Evolutionary conservation across 2,329 filamentous ascomycete species (phyloP), one percentile per base, ranked within the genome.

Genomic region (Alternaria ethzedia): DNA sequence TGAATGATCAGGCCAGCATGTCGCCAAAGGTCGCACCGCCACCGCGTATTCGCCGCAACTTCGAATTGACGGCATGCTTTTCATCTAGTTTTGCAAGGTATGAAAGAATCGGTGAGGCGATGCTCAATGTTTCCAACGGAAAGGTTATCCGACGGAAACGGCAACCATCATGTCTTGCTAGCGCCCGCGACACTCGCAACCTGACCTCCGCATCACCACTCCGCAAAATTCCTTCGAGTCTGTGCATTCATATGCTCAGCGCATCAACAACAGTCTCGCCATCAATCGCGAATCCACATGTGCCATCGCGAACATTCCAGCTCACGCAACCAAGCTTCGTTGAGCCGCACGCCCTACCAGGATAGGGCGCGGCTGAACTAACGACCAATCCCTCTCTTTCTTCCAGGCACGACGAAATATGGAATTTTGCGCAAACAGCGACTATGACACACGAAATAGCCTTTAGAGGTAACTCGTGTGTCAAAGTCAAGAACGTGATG

Each of bases 371-470:
- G 36, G 51, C 46, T 17, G 21, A 63, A 59, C 57, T 36, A 65
- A 55, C 63, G 44, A 61, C 70, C 70, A 70, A 71, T 71, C 50
- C 63, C 13, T 15, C 11, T 28, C 4, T 13, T 21, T 5, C 28
- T 25, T 50, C 41, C 32, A 58, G 54, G 57, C 70, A 72, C 66
- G 64, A 59, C 59, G 50, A 62, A 61, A 56, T n/a, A 25, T 11
- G n/a, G 36, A 59, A 55, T 61, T 63, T 63, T 57, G 28, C 47
- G 44, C 50, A 44, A 13, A 61, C 43, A 23, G 59, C 56, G 9
- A 57, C 66, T 69, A 69, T 74, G 71, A 74, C 71, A 74, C 66
- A 74, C 55, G 44, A 65, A 59, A 71, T 71, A 32, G 61, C 70
- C 49, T 61, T 69, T 65, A 72, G 52, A 64, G 71, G 57, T 54